Conservation (phyloP, 345 rosid species). For the Arabis hirsuta region DNA sequence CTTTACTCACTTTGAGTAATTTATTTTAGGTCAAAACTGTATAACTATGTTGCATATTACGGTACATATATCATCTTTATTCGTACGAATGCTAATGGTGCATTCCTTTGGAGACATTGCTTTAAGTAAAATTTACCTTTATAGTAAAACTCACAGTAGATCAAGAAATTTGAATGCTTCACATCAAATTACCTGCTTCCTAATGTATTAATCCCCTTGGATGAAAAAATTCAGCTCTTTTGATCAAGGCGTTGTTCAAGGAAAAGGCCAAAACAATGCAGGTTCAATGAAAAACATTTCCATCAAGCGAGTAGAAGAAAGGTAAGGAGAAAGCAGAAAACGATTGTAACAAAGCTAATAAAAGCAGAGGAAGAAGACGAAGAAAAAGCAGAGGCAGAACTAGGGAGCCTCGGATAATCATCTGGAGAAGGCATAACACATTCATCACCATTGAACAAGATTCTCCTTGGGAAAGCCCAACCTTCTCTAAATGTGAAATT, state of each 20-base stretch:
- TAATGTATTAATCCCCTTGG: no score
- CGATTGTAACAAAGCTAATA: conserved; percentile 8
- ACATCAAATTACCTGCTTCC: not conserved
- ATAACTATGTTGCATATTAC: no score
- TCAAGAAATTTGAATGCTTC: not conserved
- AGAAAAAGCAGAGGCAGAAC: conserved; percentile 17
- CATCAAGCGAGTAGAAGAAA: conserved; percentile 34
- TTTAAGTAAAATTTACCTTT: not conserved
- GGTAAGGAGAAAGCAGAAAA: conserved; percentile 32
- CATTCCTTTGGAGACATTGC: no score
- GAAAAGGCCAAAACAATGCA: conserved; percentile 5
- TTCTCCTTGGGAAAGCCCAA: conserved; percentile 85
- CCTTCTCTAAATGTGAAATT: conserved; percentile 69
- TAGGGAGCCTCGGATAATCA: conserved; percentile 72
- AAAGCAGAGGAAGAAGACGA: conserved; percentile 20
- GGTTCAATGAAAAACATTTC: conserved; percentile 7
- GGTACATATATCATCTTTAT: no score
- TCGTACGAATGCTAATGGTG: no score
- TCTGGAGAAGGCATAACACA: conserved; percentile 92
- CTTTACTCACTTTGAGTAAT: no score
- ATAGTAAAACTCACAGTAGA: not conserved
- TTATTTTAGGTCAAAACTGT: no score
- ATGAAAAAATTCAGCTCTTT: not conserved
- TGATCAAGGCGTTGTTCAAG: conserved; percentile 6
- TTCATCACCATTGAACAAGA: conserved; percentile 81